Evolutionary conservation across 768 basidiomycete species (phyloP).

Genomic region (Tricholoma sp.): DNA sequence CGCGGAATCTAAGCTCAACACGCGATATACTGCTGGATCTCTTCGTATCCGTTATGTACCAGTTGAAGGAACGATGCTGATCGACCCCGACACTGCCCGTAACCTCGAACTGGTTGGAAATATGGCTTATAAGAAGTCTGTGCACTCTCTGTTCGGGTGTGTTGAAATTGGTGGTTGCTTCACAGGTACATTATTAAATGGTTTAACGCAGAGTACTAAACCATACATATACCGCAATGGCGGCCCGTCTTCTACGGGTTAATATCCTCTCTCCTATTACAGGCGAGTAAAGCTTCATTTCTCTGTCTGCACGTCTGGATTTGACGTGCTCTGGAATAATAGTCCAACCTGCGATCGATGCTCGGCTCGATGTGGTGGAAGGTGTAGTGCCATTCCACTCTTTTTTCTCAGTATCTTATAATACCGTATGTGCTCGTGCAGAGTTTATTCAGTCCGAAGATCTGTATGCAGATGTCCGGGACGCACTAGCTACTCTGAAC

Average conservation of each 20-base stretch:
- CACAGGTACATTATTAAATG: neutral
- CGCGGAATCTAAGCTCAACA: conserved; percentile 63
- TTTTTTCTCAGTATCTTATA: neutral
- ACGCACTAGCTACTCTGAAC: conserved; percentile 65
- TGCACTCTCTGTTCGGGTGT: conserved; percentile 79
- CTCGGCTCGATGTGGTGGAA: conserved; percentile 83
- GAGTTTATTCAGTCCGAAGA: conserved; percentile 79
- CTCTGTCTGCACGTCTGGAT: neutral
- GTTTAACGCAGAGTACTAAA: conserved; percentile 53
- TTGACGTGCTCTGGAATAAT: conserved; percentile 5
- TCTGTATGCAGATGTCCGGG: conserved; percentile 58
- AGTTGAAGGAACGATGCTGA: conserved; percentile 91
- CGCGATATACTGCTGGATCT: conserved; percentile 63
- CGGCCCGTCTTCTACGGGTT: conserved; percentile 67
- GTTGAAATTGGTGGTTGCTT: conserved; percentile 9
- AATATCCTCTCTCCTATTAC: conserved; percentile 82
- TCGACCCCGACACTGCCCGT: conserved; percentile 82
- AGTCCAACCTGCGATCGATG: conserved; percentile 66
- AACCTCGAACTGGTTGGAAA: conserved; percentile 90
- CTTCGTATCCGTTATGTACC: conserved; percentile 71
- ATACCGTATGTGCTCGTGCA: conserved; percentile 21
- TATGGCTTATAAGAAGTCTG: conserved; percentile 56
- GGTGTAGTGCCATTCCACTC: conserved; percentile 33
- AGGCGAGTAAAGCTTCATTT: conserved; percentile 31
- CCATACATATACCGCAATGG: conserved; percentile 89